Conservation (phyloP, 179 eudicot species). For the Amaranthus tricolor region DNA sequence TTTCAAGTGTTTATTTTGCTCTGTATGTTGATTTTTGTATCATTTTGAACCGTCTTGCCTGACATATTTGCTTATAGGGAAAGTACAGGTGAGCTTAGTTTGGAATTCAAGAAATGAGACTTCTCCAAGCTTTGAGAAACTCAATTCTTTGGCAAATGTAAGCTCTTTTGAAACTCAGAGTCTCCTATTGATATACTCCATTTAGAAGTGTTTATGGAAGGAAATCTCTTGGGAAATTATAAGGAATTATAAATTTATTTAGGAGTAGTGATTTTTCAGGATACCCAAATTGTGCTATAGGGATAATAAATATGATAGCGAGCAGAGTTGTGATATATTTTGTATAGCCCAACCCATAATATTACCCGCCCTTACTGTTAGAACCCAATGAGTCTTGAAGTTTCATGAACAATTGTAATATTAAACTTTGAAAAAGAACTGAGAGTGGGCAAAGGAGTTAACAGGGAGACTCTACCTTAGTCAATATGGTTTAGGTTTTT, state of each 20-base stretch:
- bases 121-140: constrained; percentile 57
- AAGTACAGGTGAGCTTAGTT: constrained; percentile 86
- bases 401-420: background rate
- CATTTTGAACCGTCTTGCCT: constrained; percentile 1
- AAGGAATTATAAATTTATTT: background rate
- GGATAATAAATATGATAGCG: background rate
- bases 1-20: background rate
- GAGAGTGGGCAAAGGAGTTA: background rate
- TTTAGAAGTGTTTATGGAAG: background rate
- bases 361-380: background rate
- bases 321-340: background rate
- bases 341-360: background rate
- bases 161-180: constrained; percentile 20
- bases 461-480: background rate
- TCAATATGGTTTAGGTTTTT: background rate
- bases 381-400: background rate
- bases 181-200: background rate
- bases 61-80: constrained; percentile 45
- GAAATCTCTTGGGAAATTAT: background rate
- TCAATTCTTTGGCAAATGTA: constrained; percentile 75
- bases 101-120: constrained; percentile 94
- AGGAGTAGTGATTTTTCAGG: background rate
- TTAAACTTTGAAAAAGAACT: background rate
- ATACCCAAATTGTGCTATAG: background rate
- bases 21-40: background rate